A percentile compares a stretch with the other conserved stretches of the same genome.
Evolutionary conservation across 345 rosid species (phyloP).

Genomic region (Lumnitzera racemosa): DNA sequence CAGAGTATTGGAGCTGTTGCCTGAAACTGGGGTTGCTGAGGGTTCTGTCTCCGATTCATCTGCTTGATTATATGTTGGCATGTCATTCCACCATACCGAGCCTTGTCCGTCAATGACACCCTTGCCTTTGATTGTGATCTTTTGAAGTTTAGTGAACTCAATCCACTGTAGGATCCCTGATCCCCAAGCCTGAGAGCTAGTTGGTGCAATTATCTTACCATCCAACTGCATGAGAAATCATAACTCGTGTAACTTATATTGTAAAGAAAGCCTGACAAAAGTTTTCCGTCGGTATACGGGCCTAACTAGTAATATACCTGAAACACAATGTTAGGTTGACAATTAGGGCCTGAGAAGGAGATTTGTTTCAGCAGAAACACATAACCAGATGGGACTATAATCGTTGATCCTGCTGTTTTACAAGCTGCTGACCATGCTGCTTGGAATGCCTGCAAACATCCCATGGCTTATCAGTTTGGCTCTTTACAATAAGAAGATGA

Average conservation of each 20-base stretch:
- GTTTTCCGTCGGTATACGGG: too few species aligned
- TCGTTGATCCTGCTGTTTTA: conserved; percentile 42
- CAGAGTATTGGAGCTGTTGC: conserved; percentile 12
- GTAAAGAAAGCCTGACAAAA: not conserved
- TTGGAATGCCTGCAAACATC: conserved; percentile 54
- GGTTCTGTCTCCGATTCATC: conserved; percentile 14
- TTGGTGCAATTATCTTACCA: conserved; percentile 76
- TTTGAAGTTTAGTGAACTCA: conserved; percentile 51
- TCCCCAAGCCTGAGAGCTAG: conserved; percentile 54
- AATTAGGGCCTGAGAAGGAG: conserved; percentile 59
- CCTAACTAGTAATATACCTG: conserved; percentile 37
- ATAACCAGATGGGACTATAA: conserved; percentile 64
- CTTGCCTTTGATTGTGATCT: conserved; percentile 56
- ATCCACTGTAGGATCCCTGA: conserved; percentile 70
- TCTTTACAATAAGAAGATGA: too few species aligned
- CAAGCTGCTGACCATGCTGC: conserved; percentile 77
- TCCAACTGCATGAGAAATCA: conserved; percentile 45
- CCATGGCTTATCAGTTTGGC: too few species aligned
- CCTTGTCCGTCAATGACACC: conserved; percentile 86
- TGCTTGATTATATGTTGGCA: conserved; percentile 22
- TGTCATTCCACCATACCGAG: conserved; percentile 71
- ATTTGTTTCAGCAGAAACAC: conserved; percentile 65
- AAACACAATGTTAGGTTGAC: conserved; percentile 49
- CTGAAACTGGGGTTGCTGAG: conserved; percentile 10
- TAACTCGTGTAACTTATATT: not conserved